These are phyloP conservation scores for Malus domestica DNA, from an alignment of 306 rosid species.

Conservation along the genomic window ASM211411v1 NC_041804.1:17621001-17621500, in stretches of 20 bases:
- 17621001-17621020: slow-evolving; percentile 74
- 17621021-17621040: slow-evolving; percentile 5
- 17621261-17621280: too few relatives aligned
- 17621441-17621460: too few relatives aligned
- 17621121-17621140: slow-evolving; percentile 51
- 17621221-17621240: slow-evolving; percentile 8
- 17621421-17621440: too few relatives aligned
- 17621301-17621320: fast-evolving
- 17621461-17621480: too few relatives aligned
- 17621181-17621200: slow-evolving; percentile 10
- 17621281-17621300: fast-evolving
- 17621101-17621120: slow-evolving; percentile 72
- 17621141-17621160: slow-evolving; percentile 19
- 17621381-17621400: too few relatives aligned
- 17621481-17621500: too few relatives aligned
- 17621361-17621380: slow-evolving; percentile 2
- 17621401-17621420: too few relatives aligned
- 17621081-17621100: slow-evolving; percentile 47
- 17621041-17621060: neutral
- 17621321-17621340: fast-evolving
- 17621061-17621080: slow-evolving; percentile 11
- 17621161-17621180: neutral
- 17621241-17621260: too few relatives aligned
- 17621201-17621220: slow-evolving; percentile 27
- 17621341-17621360: neutral